Conservation (phyloP, 2,329 filamentous ascomycete species). For the Chaetomium sp. region DNA sequence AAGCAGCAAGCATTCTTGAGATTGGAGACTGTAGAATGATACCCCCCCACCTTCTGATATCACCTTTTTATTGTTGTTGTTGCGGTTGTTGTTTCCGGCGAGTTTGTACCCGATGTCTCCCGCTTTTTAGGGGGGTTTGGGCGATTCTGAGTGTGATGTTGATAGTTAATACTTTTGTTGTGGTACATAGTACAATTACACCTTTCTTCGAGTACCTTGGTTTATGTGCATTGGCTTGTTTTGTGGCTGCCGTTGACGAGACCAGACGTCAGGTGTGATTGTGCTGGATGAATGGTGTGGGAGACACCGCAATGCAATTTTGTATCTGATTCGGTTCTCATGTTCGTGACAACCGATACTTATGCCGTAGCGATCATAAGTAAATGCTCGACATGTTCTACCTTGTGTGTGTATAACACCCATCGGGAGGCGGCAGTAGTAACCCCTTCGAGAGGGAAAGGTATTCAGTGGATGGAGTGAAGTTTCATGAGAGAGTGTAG, state of each 20-base stretch:
- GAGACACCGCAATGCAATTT: too few species aligned
- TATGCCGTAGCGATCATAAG: too few species aligned
- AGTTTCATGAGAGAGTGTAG: too few species aligned
- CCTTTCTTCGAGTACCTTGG: not conserved
- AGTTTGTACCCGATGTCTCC: not conserved
- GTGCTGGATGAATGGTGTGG: too few species aligned
- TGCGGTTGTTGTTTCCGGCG: not conserved
- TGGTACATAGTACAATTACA: not conserved
- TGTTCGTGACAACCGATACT: too few species aligned
- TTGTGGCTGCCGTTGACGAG: not conserved
- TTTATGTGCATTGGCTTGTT: not conserved
- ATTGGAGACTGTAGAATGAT: constrained; percentile 21
- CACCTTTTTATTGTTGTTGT: not conserved
- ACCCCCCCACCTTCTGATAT: constrained; percentile 7
- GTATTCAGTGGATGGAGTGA: too few species aligned
- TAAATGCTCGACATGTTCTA: too few species aligned
- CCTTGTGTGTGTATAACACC: too few species aligned
- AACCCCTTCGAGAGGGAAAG: too few species aligned
- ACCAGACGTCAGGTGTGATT: too few species aligned
- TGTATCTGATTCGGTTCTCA: too few species aligned
- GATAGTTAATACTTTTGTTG: not conserved
- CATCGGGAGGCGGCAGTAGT: too few species aligned
- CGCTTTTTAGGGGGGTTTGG: not conserved
- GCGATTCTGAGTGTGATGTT: not conserved
- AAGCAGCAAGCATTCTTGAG: constrained; percentile 1